Evolutionary conservation across 176 grass and related monocot genomes (phyloP).

Genomic region (Thinopyrum elongatum): DNA sequence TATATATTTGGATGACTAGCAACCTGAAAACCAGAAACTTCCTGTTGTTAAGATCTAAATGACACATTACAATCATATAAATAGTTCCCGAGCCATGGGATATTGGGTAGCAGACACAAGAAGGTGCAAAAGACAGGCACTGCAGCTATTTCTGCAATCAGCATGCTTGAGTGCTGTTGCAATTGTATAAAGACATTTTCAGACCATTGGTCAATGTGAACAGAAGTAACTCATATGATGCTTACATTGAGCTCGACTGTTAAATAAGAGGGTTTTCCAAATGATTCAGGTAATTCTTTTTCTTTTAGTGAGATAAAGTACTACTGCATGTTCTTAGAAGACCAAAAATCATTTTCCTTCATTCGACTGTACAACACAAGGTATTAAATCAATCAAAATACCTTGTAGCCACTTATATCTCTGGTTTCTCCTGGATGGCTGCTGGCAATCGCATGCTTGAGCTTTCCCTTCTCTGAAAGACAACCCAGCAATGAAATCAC

Average conservation of each 20-base stretch:
- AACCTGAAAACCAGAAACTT: constrained; percentile 44
- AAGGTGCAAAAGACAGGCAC: neutral
- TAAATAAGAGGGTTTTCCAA: neutral
- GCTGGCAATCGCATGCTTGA: constrained; percentile 69
- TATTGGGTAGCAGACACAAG: neutral
- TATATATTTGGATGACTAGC: constrained; percentile 83
- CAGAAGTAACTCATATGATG: neutral
- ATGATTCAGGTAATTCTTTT: neutral
- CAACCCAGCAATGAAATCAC: neutral
- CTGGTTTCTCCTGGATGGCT: constrained; percentile 78
- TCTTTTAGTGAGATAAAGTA: neutral
- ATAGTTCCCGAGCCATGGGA: neutral
- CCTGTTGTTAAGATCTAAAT: constrained; percentile 17
- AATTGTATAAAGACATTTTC: neutral
- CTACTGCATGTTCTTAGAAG: neutral
- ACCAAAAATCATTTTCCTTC: neutral
- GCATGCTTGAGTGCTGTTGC: neutral
- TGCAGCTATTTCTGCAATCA: neutral
- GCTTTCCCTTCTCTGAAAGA: constrained; percentile 74
- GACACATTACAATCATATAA: constrained; percentile 10
- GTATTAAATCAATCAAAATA: constrained; percentile 12
- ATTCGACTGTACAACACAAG: neutral
- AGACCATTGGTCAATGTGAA: neutral
- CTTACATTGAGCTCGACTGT: neutral
- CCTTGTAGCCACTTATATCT: constrained; percentile 79